Conservation (phyloP, 371 early-diverging fungal genomes). For the Polyrhizophydium stewartii region DNA sequence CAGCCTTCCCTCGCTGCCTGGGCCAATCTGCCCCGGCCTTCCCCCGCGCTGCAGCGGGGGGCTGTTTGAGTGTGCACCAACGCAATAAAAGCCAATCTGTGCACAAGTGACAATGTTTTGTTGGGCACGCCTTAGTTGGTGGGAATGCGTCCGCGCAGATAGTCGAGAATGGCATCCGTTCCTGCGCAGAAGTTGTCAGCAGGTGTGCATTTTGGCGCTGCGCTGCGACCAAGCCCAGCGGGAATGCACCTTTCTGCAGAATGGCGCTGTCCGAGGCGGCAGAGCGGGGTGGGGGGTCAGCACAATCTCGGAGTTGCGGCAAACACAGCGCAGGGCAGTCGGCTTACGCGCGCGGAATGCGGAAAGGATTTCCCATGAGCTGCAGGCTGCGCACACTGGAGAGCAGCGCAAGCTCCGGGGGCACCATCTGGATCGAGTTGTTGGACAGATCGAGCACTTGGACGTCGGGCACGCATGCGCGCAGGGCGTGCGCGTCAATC, state of each 20-base stretch:
- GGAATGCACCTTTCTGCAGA: constrained; percentile 48
- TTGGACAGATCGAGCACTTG: constrained; percentile 24
- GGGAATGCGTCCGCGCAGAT: constrained; percentile 19
- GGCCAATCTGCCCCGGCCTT: no score
- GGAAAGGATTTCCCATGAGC: constrained; percentile 62
- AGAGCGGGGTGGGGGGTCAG: no score
- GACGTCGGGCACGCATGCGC: constrained; percentile 17
- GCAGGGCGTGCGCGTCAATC: constrained; percentile 24
- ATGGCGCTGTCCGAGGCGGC: no score
- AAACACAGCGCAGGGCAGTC: background rate
- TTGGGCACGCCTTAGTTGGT: no score
- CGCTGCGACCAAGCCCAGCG: background rate
- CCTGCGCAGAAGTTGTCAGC: background rate
- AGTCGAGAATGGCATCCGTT: constrained; percentile 17
- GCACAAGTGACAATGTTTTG: no score
- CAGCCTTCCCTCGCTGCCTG: no score
- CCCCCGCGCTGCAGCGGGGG: no score
- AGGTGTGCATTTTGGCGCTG: background rate
- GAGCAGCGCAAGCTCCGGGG: constrained; percentile 51
- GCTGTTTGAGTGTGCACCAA: no score
- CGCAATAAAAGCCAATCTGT: no score
- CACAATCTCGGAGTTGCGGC: no score
- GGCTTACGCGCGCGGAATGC: constrained; percentile 48
- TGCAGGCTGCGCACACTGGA: constrained; percentile 43
- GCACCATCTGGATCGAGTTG: constrained; percentile 38